Evolutionary conservation across 352 stramenopile genomes (phyloP).

Genomic region (Blastocystis sp.): DNA sequence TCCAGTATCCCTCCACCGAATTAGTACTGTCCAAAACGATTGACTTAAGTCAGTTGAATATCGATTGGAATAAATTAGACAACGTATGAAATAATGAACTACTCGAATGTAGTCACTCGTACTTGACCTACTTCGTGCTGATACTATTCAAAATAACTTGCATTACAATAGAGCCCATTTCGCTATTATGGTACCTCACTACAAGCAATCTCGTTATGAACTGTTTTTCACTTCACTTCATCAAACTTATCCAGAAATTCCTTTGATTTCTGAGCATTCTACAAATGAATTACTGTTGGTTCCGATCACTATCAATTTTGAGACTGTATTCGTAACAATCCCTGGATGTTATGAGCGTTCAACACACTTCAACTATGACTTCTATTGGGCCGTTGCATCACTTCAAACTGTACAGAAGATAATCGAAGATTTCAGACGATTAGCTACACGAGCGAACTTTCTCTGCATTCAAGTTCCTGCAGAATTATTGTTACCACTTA

Average conservation of each 20-base stretch:
- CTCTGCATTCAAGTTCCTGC: not conserved
- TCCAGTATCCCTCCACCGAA: not conserved
- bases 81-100: not conserved
- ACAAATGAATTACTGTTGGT: not conserved
- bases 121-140: not conserved
- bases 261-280: not conserved
- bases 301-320: not conserved
- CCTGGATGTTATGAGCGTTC: not conserved
- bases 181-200: not conserved
- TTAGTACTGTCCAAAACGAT: not conserved
- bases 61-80: constrained; percentile 34
- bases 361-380: not conserved
- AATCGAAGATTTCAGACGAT: not conserved
- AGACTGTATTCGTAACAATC: not conserved
- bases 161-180: constrained; percentile 21
- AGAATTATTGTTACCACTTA: not conserved
- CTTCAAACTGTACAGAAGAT: not conserved
- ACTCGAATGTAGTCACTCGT: not conserved
- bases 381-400: constrained; percentile 45
- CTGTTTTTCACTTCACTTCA: not conserved
- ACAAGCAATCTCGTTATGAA: not conserved
- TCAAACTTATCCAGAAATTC: not conserved
- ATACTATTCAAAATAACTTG: not conserved
- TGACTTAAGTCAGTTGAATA: constrained; percentile 11
- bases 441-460: not conserved